phyloP scores from a whole-genome alignment of 2,329 filamentous ascomycete genomes.

The Epichloe aotearoae region DNA sequence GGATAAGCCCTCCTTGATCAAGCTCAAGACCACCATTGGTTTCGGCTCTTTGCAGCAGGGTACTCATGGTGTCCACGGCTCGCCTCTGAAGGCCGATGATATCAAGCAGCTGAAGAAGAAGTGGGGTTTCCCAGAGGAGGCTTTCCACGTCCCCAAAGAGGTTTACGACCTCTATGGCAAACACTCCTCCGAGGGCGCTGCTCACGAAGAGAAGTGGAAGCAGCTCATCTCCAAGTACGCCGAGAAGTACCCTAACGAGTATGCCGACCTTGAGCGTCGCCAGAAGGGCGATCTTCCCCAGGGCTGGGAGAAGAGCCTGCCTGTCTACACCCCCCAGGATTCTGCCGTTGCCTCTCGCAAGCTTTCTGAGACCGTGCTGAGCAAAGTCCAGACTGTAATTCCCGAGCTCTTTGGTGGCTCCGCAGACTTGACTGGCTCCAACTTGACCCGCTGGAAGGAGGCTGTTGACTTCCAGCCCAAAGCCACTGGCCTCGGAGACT shows the following conservation, averaged over 20 bases:
- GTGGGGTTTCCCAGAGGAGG: conserved; percentile 91
- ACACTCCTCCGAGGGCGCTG: conserved; percentile 74
- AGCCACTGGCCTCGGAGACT: conserved; percentile 72
- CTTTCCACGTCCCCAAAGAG: conserved; percentile 84
- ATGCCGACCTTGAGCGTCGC: conserved; percentile 70
- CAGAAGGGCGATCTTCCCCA: conserved; percentile 74
- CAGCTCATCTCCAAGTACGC: conserved; percentile 79
- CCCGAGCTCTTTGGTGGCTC: conserved; percentile 94
- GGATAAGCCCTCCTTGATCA: conserved; percentile 94
- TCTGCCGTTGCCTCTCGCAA: conserved; percentile 83
- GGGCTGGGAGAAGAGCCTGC: conserved; percentile 90
- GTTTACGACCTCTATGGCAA: conserved; percentile 87
- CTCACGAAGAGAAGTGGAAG: conserved; percentile 90
- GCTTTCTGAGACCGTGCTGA: conserved; percentile 85
- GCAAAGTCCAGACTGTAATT: conserved; percentile 69
- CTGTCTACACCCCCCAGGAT: conserved; percentile 77
- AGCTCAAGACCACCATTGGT: conserved; percentile 93
- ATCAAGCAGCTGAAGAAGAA: conserved; percentile 85
- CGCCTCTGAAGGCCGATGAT: conserved; percentile 89
- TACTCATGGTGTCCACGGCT: conserved; percentile 91
- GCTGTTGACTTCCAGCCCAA: conserved; percentile 96
- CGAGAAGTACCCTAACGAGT: conserved; percentile 62
- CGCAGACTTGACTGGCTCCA: conserved; percentile 94
- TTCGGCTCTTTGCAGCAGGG: conserved; percentile 89
- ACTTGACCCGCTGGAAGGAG: conserved; percentile 96